phyloP scores from a whole-genome alignment of 2,329 filamentous ascomycete species.

The Talaromyces pinophilus region DNA sequence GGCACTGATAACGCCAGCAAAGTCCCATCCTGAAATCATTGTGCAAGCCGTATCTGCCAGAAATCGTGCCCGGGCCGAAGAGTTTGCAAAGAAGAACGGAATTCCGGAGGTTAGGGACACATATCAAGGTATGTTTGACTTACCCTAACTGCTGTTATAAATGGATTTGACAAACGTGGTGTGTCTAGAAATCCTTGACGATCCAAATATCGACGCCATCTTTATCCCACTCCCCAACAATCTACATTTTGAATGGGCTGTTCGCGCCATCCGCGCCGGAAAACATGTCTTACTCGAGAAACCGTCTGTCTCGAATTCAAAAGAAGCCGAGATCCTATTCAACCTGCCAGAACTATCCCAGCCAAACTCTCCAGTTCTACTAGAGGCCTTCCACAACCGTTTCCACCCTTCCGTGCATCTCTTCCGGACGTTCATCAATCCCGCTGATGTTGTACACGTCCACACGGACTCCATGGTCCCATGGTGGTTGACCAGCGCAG shows the following conservation, averaged over 20 bases:
- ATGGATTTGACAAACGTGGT: no score
- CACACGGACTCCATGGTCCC: constrained; percentile 35
- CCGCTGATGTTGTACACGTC: constrained; percentile 41
- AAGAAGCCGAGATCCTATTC: constrained; percentile 50
- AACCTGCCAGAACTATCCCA: constrained; percentile 30
- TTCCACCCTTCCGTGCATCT: constrained; percentile 51
- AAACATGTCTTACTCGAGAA: constrained; percentile 60
- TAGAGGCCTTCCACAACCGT: constrained; percentile 55
- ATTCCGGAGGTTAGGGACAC: constrained; percentile 53
- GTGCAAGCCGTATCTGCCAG: constrained; percentile 57
- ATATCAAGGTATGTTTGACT: constrained; percentile 54
- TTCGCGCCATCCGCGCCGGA: constrained; percentile 49
- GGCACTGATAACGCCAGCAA: constrained; percentile 49
- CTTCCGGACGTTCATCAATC: constrained; percentile 46
- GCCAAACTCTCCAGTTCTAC: constrained; percentile 45
- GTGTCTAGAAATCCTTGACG: constrained; percentile 32
- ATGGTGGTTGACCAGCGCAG: constrained; percentile 32
- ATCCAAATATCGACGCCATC: constrained; percentile 41
- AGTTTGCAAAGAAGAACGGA: constrained; percentile 54
- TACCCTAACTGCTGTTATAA: background rate
- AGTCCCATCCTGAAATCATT: constrained; percentile 56
- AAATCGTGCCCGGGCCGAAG: constrained; percentile 49
- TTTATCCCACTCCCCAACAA: constrained; percentile 50
- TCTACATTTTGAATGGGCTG: constrained; percentile 48
- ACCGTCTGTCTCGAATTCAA: constrained; percentile 48